Conservation (phyloP, 805 yeast species). For the Kazachstania viticola region DNA sequence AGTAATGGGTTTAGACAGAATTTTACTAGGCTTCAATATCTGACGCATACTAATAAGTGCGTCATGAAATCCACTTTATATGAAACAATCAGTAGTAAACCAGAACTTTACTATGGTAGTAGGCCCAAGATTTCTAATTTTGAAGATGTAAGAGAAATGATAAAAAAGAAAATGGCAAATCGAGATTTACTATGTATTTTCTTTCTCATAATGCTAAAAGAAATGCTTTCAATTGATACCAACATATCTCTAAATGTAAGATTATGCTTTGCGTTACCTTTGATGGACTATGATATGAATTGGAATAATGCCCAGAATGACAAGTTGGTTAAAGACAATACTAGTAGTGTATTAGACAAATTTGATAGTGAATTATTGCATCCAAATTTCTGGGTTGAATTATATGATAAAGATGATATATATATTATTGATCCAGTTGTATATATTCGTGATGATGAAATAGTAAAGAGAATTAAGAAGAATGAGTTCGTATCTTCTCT, state of each 20-base stretch:
- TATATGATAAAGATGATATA: conserved; percentile 3
- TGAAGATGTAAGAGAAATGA: conserved; percentile 9
- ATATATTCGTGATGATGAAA: conserved; percentile 7
- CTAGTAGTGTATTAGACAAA: conserved; percentile 11
- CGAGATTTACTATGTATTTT: conserved; percentile 16
- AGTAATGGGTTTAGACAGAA: conserved; percentile 21
- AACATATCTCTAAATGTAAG: conserved; percentile 1
- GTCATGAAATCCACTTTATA: not conserved
- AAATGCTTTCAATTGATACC: conserved; percentile 5
- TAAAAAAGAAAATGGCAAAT: conserved; percentile 12
- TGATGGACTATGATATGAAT: conserved; percentile 8
- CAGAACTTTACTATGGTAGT: conserved; percentile 11
- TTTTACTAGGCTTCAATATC: conserved; percentile 5
- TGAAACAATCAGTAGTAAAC: conserved; percentile 5
- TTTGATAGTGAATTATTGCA: conserved; percentile 18
- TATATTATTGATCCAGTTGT: conserved; percentile 19
- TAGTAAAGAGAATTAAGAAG: conserved; percentile 6
- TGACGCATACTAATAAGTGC: not conserved
- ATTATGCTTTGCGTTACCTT: conserved; percentile 18
- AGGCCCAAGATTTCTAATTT: conserved; percentile 6
- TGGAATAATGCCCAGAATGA: not conserved
- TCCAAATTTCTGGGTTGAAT: conserved; percentile 22
- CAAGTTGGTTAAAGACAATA: conserved; percentile 1
- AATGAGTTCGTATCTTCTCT: conserved; percentile 6
- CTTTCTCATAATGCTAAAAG: conserved; percentile 13